Percentiles rank a stretch among this genome's conserved stretches.
Conservation (phyloP, 164 flowering plant species). For the Nymphaea colorata region DNA sequence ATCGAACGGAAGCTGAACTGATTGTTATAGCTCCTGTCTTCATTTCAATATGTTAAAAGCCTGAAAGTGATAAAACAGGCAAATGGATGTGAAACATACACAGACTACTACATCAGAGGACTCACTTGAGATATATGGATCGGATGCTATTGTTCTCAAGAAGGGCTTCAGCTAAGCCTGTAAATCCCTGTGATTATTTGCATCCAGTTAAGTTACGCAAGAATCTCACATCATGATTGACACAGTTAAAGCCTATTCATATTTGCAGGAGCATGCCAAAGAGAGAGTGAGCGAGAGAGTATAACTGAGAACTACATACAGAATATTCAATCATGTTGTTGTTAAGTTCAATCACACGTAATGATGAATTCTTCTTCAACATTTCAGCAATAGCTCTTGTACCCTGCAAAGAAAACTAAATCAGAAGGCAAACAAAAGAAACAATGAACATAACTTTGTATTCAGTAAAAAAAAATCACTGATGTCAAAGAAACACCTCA, state of each 20-base stretch:
- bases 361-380: conserved; percentile 71
- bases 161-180: conserved; percentile 82
- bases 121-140: conserved; percentile 74
- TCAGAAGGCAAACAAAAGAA: neutral
- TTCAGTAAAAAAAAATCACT: neutral
- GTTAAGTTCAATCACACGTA: conserved; percentile 74
- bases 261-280: too few species aligned
- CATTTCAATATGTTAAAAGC: too few species aligned
- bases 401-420: conserved; percentile 45
- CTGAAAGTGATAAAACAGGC: neutral
- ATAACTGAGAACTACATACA: conserved; percentile 34
- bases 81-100: neutral
- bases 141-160: conserved; percentile 65
- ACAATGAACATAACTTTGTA: neutral
- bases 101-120: neutral
- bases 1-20: too few species aligned
- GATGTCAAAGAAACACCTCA: conserved; percentile 42
- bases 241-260: too few species aligned
- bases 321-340: conserved; percentile 91
- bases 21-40: too few species aligned
- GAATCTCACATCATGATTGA: too few species aligned
- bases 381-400: conserved; percentile 85
- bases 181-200: conserved; percentile 54
- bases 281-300: too few species aligned
- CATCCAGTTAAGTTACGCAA: too few species aligned